Conservation (phyloP, 495 filamentous ascomycete genomes). For the Halenospora varia region DNA sequence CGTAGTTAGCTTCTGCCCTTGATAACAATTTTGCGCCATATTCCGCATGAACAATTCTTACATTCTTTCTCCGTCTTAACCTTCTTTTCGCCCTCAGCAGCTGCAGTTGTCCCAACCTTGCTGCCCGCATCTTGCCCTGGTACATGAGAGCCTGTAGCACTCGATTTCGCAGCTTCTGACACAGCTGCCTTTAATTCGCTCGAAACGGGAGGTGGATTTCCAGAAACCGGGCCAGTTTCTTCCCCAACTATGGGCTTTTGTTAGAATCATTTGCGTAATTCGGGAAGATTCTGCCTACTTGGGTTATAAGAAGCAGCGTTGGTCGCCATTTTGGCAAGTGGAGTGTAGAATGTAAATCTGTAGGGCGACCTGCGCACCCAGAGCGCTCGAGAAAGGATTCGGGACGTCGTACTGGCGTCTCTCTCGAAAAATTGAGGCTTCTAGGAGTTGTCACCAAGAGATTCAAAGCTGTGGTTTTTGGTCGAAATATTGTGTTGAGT, state of each 20-base stretch:
- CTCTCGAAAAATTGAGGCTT: slow-evolving; percentile 11
- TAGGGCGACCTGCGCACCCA: slow-evolving; percentile 34
- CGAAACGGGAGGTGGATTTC: slow-evolving; percentile 42
- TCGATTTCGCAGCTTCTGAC: slow-evolving; percentile 36
- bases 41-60: slow-evolving; percentile 25
- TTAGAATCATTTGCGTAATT: background rate
- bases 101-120: slow-evolving; percentile 19
- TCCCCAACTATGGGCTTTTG: slow-evolving; percentile 42
- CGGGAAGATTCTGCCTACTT: slow-evolving; percentile 34
- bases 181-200: slow-evolving; percentile 43
- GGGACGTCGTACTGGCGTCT: slow-evolving; percentile 37
- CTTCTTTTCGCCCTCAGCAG: slow-evolving; percentile 35
- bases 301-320: slow-evolving; percentile 53
- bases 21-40: too few relatives aligned
- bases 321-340: slow-evolving; percentile 51
- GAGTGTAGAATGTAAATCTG: slow-evolving; percentile 28
- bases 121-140: slow-evolving; percentile 41
- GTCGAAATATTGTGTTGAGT: background rate
- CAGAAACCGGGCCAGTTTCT: slow-evolving; percentile 45
- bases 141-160: slow-evolving; percentile 34
- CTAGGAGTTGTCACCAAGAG: background rate
- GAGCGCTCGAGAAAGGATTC: slow-evolving; percentile 30
- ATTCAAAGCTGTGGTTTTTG: background rate
- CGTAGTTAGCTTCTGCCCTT: slow-evolving; percentile 16
- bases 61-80: slow-evolving; percentile 59